Evolutionary conservation across 345 rosid genomes (phyloP), one percentile per base, ranked within the genome.

Genomic region (Reutealis trisperma): DNA sequence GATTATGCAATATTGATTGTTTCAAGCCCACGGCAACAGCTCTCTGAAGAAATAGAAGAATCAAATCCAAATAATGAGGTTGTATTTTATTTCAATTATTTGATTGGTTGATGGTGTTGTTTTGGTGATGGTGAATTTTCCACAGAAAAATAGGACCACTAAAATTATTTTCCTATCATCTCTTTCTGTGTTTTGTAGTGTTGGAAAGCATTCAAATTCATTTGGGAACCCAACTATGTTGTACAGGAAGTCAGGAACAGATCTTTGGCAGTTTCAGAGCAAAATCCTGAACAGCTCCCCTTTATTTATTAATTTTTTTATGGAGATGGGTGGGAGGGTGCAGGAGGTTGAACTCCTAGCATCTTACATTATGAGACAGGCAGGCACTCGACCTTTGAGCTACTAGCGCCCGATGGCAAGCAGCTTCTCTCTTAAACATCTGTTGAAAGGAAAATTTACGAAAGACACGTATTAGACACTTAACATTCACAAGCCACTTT

Each of bases 1-100:
- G 93, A 78, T 81, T 93, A 22, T 90, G 97, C 93, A 93, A 93
- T 81, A 92, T 95, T 60, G 92, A 87, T 86, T 95, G 98, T 84
- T 95, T 95, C 86, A 90, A 78, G 91, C 92, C 97, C 32, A 89
- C 94, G 0, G 80, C 90, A 45, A 83, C 97, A 49, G 82, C 89
- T 42, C 44, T 82, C 52, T 88, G 71, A 81, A 79, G 78, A 81
- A 27, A 79, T 59, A 52, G 80, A 68, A 76, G 52, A 72, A 84
- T 76, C 73, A 47, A 75, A 72, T 75, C 81, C 59, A 66, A 70
- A 44, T 49, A 72, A 73, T 67, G 78, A 63, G 72, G 76, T 73
- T 79, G 76, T 73, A 63, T 60, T 82, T 79, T 64, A 63, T 75
- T 79, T 76, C 52, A 19, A 51, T 75, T 66, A 72, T 69, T 77